Evolutionary conservation across 352 stramenopile species (phyloP), one percentile per base, ranked within the genome.

Genomic region (Phytopythium chamaehyphon): DNA sequence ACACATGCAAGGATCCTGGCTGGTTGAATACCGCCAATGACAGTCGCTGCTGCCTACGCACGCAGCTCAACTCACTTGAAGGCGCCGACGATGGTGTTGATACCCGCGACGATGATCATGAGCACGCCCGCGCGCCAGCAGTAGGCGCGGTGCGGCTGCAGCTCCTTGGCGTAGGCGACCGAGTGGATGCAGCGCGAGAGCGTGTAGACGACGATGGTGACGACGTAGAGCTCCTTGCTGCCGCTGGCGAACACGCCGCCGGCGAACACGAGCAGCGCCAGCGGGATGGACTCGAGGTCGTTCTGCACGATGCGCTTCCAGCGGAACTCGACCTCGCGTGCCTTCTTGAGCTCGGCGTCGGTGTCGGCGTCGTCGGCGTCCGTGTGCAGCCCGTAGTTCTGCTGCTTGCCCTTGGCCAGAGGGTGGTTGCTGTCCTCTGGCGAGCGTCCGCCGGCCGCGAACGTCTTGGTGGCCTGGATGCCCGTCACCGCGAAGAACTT

Each of bases 121-220:
- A 83, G 26, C n/a, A 81, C 69, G 21, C 66, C 72, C 18, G 64
- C 51, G n/a, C 65, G 64, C 66, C 71, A 83, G 66, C 65, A 75
- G 57, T 64, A 70, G 23, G 68, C 66, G 18, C 73, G 71, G 35
- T 80, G 66, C n/a, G 69, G 69, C 49, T 83, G 71, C 26, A 83
- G 22, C n/a, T 54, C 54, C 18, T 83, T 72, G 44, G 73, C 71
- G 55, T 83, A 85, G 40, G 66, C 71, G 52, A 66, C 67, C 38
- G 69, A 76, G 57, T 83, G 71, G 24, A 70, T 59, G 48, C 64
- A 66, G 57, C 74, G 74, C 12, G 53, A 60, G 2, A 64, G 11
- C 0, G 71, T 86, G 64, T 77, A 83, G 26, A 69, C 40, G 1
- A 54, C 53, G 16, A 76, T 31, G 5, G 40, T 51, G 4, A 57